Conservation (phyloP, 495 filamentous ascomycete species). For the Opeltia flavorubescens region DNA sequence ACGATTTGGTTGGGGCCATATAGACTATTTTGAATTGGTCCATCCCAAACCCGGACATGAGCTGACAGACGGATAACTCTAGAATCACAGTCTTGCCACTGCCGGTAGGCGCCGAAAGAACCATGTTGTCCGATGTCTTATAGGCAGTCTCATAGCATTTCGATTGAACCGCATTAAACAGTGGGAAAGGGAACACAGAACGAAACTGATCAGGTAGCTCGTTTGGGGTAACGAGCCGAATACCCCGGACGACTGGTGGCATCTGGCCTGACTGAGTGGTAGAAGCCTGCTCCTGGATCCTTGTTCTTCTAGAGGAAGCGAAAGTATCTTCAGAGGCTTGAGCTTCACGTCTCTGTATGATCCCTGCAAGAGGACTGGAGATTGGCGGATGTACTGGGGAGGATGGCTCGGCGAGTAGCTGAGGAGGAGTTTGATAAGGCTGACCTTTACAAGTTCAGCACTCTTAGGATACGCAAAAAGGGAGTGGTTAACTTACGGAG, state of each 20-base stretch:
- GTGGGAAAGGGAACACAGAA: conserved; percentile 59
- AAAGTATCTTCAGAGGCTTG: neutral
- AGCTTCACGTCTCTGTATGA: neutral
- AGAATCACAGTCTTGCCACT: conserved; percentile 88
- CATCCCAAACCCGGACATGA: conserved; percentile 45
- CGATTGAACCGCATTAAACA: conserved; percentile 90
- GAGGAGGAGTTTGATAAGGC: neutral
- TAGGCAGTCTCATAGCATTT: conserved; percentile 69
- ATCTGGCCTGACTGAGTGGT: conserved; percentile 19
- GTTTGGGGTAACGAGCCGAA: conserved; percentile 57
- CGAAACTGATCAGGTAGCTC: conserved; percentile 66
- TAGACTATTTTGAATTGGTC: conserved; percentile 87
- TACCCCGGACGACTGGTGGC: conserved; percentile 45
- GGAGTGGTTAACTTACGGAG: neutral
- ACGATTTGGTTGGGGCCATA: conserved; percentile 84
- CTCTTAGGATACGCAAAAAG: neutral
- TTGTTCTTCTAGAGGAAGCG: conserved; percentile 1
- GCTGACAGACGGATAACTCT: conserved; percentile 80
- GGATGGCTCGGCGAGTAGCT: neutral
- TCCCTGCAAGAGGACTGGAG: neutral
- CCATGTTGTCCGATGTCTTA: conserved; percentile 63
- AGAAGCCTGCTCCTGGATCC: neutral
- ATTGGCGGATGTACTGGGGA: neutral
- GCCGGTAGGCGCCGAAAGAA: conserved; percentile 81
- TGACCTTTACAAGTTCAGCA: too few relatives aligned